Percentiles rank a stretch among this genome's conserved stretches.
phyloP scores from a whole-genome alignment of 2,329 filamentous ascomycete species.

The Hypoxylon sp. region DNA sequence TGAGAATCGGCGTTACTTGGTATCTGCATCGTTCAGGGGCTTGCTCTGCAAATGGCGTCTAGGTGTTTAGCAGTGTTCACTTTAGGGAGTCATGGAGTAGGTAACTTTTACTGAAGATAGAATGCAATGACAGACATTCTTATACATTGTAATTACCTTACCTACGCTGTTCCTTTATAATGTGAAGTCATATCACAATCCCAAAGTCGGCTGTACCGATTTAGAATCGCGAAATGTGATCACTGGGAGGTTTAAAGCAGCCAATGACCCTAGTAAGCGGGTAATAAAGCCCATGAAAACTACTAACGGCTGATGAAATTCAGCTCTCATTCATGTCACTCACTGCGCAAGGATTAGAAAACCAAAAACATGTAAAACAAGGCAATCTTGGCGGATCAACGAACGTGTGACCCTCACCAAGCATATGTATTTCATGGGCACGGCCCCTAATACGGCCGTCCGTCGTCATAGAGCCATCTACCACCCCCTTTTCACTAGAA shows the following conservation, averaged over 20 bases:
- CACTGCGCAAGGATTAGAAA: background rate
- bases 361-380: background rate
- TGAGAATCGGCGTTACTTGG: slow-evolving; percentile 1
- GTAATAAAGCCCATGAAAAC: background rate
- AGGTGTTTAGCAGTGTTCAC: background rate
- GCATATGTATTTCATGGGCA: slow-evolving; percentile 27
- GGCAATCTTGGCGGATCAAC: slow-evolving; percentile 30
- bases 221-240: background rate
- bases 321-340: slow-evolving; percentile 6
- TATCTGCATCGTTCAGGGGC: background rate
- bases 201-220: background rate
- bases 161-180: background rate
- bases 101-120: slow-evolving; percentile 2
- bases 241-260: background rate
- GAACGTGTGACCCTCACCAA: slow-evolving; percentile 36
- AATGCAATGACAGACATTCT: background rate
- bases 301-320: background rate
- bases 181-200: background rate
- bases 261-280: background rate
- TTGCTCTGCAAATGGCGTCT: slow-evolving; percentile 1
- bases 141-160: background rate
- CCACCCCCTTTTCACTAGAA: slow-evolving; percentile 19
- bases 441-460: background rate
- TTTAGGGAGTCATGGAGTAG: background rate
- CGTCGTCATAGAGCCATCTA: background rate